phyloP scores from a whole-genome alignment of 2,329 filamentous ascomycete genomes.

The Microsporum ferrugineum region DNA sequence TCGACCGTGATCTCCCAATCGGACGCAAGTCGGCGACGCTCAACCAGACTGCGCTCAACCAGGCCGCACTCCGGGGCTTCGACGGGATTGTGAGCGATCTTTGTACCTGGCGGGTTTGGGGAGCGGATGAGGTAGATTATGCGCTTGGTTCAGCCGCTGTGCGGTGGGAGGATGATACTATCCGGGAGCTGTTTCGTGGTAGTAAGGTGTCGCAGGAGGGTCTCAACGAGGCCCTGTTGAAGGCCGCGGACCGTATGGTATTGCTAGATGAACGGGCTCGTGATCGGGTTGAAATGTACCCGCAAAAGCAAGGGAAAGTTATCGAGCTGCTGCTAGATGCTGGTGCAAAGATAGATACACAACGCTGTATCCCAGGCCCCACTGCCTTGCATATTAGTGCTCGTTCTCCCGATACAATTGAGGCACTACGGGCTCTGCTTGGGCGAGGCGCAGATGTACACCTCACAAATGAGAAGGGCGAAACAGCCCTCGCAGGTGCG shows the following conservation, averaged over 20 bases:
- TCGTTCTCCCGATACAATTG: not conserved
- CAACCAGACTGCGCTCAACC: not conserved
- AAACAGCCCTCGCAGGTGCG: not conserved
- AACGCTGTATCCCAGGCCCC: not conserved
- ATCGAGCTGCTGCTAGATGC: conserved; percentile 1
- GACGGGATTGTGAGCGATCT: not conserved
- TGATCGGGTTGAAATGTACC: not conserved
- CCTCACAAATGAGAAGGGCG: not conserved
- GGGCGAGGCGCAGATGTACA: not conserved
- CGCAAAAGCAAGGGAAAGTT: not conserved
- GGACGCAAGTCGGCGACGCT: not conserved
- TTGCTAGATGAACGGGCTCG: not conserved
- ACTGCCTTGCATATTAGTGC: not conserved
- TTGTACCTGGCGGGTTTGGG: not conserved
- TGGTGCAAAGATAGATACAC: not conserved
- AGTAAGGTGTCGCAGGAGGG: not conserved
- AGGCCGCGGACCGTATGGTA: not conserved
- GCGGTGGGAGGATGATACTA: not conserved
- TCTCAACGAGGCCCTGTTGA: not conserved
- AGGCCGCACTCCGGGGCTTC: not conserved
- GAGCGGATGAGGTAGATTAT: not conserved
- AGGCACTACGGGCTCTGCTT: conserved; percentile 5
- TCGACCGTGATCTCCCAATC: no score
- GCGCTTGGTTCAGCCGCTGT: not conserved
- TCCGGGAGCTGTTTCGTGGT: not conserved